Conservation (phyloP, 177 flowering plant species). For the Vitis hybrid region DNA sequence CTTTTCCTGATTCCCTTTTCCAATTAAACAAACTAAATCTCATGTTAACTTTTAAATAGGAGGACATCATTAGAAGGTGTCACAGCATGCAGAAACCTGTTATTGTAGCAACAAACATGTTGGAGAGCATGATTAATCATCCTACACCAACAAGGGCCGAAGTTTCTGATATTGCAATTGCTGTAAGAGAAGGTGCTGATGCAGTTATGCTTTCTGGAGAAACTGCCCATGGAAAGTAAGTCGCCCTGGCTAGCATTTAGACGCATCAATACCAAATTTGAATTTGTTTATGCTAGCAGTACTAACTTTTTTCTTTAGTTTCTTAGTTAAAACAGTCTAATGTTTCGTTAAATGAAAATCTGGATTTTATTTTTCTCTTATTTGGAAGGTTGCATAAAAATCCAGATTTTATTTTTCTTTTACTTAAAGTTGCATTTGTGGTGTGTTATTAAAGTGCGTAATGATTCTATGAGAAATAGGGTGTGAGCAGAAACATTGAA, state of each 20-base stretch:
- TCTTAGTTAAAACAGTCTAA: not conserved
- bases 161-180: slow-evolving; percentile 97
- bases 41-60: slow-evolving; percentile 38
- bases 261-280: not conserved
- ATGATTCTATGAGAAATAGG: too few species aligned
- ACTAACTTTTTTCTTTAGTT: not conserved
- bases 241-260: slow-evolving; percentile 3
- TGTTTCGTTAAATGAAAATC: too few species aligned
- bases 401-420: too few species aligned
- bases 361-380: too few species aligned
- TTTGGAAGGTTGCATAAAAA: too few species aligned
- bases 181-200: slow-evolving; percentile 97
- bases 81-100: slow-evolving; percentile 90
- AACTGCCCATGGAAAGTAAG: slow-evolving; percentile 99
- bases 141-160: slow-evolving; percentile 99
- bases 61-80: slow-evolving; percentile 84
- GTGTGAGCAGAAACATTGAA: too few species aligned
- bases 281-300: not conserved
- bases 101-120: slow-evolving; percentile 97
- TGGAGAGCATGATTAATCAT: slow-evolving; percentile 95
- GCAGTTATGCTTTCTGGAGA: slow-evolving; percentile 98
- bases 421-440: too few species aligned
- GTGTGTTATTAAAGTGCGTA: too few species aligned
- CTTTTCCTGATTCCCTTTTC: too few species aligned
- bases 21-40: too few species aligned